Evolutionary conservation across 495 filamentous ascomycete genomes (phyloP), one percentile per base, ranked within the genome.

Genomic region (Aspergillus wentii): DNA sequence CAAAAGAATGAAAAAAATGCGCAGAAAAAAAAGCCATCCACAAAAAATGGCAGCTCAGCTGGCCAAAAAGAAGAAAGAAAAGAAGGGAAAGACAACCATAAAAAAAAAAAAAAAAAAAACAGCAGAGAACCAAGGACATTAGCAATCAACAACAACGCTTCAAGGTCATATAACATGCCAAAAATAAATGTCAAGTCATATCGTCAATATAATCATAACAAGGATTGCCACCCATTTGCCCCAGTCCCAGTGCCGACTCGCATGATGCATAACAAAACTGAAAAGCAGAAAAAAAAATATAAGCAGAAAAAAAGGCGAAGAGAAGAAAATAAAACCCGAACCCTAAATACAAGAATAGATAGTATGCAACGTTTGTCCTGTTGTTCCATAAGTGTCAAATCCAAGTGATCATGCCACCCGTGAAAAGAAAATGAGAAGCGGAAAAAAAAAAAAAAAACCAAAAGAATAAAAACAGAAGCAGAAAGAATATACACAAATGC

Each of bases 191-290:
- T n/a, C n/a, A n/a, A 47, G 43, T 49, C 43, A 34, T 49, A 49
- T 49, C 46, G 47, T 54, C n/a, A n/a, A n/a, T 40, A 49, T 36
- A 54, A 49, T 49, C 46, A 48, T 54, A 43, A 47, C 39, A n/a
- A 49, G 33, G 39, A 43, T 29, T 40, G 43, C 51, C 51, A 35
- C 40, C 40, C 40, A n/a, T n/a, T 35, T 27, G 28, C 38, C 32
- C 34, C 34, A 42, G 33, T 35, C 36, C 35, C 25, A 26, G 32
- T 29, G 17, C 30, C 40, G 26, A 43, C 25, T n/a, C 40, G 22
- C 46, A 33, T 43, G 34, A 50, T 43, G 46, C 46, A 50, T 46
- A 33, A 44, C 17, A 35, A 43, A 37, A 14, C 13, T 25, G 35
- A 43, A 20, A 28, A 27, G 17, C 15, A 22, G n/a, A 30, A 38